A percentile compares a stretch with the other conserved stretches of the same genome.
phyloP scores from a whole-genome alignment of 768 basidiomycete species.

The Multifurca ochricompacta region DNA sequence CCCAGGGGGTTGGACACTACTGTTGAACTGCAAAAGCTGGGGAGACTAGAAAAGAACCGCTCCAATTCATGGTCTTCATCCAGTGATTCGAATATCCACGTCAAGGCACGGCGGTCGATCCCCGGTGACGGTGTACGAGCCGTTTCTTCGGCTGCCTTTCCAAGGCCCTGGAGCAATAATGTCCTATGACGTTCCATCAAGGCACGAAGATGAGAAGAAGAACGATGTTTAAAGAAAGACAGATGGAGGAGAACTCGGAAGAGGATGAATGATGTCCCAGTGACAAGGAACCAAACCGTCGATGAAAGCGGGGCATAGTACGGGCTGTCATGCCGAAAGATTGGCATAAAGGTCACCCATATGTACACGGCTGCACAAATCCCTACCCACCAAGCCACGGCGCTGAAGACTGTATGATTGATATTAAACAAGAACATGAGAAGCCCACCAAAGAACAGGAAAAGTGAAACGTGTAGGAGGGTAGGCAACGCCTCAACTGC shows the following conservation, averaged over 20 bases:
- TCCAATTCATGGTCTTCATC: neutral
- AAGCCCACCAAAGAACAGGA: constrained; percentile 17
- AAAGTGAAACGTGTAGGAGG: constrained; percentile 12
- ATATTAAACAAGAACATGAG: constrained; percentile 10
- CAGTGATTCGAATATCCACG: neutral
- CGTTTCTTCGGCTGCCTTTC: neutral
- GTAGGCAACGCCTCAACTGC: constrained; percentile 4
- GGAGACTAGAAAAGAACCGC: neutral
- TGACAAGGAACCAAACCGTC: neutral
- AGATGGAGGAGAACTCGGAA: neutral
- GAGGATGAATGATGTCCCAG: neutral
- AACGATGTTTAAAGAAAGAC: neutral
- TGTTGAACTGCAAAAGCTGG: neutral
- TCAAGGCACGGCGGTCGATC: neutral
- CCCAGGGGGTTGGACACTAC: neutral
- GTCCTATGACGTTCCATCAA: neutral
- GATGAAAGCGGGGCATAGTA: neutral
- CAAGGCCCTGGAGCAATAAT: neutral
- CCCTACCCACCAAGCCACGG: neutral
- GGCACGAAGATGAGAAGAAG: neutral
- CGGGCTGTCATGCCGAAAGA: neutral
- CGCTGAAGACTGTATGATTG: neutral
- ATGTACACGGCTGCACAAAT: neutral
- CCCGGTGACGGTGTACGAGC: neutral
- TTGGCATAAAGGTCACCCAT: neutral